Conservation (phyloP, 2,329 filamentous ascomycete species). For the Xylaria digitata region DNA sequence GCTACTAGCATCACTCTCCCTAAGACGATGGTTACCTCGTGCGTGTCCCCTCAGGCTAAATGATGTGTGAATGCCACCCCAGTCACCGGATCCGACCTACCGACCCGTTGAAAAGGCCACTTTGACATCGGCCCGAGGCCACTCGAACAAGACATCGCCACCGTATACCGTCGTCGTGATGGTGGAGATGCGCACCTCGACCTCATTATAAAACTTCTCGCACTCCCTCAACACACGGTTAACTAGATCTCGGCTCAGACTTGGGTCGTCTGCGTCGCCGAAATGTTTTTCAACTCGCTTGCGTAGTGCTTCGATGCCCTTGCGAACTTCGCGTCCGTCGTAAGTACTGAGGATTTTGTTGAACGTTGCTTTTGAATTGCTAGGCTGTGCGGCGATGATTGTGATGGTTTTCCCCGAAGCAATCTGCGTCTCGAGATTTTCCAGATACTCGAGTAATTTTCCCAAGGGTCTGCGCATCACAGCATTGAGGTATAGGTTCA, state of each 20-base stretch:
- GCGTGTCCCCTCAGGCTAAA: constrained; percentile 31
- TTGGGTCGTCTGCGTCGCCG: constrained; percentile 84
- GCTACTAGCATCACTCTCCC: constrained; percentile 31
- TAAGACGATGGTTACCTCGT: constrained; percentile 25
- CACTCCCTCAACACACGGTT: constrained; percentile 69
- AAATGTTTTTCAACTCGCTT: constrained; percentile 98
- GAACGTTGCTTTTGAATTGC: constrained; percentile 83
- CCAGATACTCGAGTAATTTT: constrained; percentile 90
- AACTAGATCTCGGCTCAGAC: constrained; percentile 69
- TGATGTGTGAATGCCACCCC: constrained; percentile 35
- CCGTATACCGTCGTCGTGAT: constrained; percentile 73
- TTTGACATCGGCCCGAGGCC: constrained; percentile 73
- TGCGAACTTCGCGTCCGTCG: constrained; percentile 85
- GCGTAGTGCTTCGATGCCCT: constrained; percentile 88
- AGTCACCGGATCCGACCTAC: constrained; percentile 48
- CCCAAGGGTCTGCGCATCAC: constrained; percentile 91
- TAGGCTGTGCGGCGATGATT: constrained; percentile 80
- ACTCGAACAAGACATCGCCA: constrained; percentile 73
- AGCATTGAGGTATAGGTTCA: constrained; percentile 85
- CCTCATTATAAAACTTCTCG: constrained; percentile 70
- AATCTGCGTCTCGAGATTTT: constrained; percentile 83
- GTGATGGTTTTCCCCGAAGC: constrained; percentile 68
- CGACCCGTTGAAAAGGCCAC: constrained; percentile 61
- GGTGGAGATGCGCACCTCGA: constrained; percentile 69
- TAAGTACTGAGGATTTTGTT: constrained; percentile 86